Base-by-base conservation (phyloP, 768 basidiomycete species). In the Gloeopeniophorella convolvens region DNA sequence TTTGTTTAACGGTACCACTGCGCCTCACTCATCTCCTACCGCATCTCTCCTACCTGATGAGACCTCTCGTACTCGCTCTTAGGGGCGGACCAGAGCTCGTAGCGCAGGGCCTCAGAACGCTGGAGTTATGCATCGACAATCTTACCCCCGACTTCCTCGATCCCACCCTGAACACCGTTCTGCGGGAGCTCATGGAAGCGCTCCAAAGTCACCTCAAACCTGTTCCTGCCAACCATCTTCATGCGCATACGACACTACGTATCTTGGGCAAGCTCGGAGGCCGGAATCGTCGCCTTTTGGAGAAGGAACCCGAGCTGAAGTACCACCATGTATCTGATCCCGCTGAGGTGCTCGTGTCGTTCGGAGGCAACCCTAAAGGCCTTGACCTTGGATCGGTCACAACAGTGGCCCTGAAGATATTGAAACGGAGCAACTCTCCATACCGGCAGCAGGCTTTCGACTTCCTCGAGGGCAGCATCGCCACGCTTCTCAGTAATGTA, bases 61-160 rank as follows among this genome's bases (percentile, higher is more conserved):
- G 91, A 58, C 96, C 96, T 0, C 75, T 99, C 24, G 92, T 94
- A 2, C 74, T 94, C 42, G 93, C 96, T 7, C 71, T 99, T 44
- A 80, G 85, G 43, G 93, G 93, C 31, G 81, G 79, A 32, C 79
- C 84, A 5, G 96, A 99, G 46, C 80, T 96, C 39, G 87, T 97
- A 46, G 85, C 91, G 20, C 96, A 99, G 70, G 96, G 96, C 37
- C 72, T 99, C 21, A 80, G 96, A 5, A 99, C 96, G 0, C 78
- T 99, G 51, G 96, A 99, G 66, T 75, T 99, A n/a, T 98, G 95
- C 69, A 95, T 98, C 61, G 96, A 99, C 71, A 99, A 98, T 63
- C 77, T 99, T 23, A 96, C 92, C 0, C 91, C 92, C 2, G 96
- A 98, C 67, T 98, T 98, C 72, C 77, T 99, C 24, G 95, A 98